phyloP scores from a whole-genome alignment of 495 filamentous ascomycete species.

The Talaromyces liani region DNA sequence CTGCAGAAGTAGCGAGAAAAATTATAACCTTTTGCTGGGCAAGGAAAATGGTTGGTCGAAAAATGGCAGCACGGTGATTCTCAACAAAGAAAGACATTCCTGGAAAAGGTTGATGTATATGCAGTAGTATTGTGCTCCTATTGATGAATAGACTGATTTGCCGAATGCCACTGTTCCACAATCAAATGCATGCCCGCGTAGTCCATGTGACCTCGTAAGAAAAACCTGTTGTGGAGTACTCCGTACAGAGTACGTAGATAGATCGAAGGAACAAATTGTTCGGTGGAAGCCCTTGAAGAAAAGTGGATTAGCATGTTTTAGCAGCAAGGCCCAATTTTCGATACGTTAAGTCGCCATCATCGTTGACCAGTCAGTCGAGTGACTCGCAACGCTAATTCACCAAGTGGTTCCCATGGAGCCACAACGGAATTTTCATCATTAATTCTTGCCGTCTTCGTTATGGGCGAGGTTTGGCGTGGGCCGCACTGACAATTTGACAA shows the following conservation, averaged over 20 bases:
- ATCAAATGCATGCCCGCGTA: background rate
- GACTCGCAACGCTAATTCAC: background rate
- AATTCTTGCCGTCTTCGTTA: background rate
- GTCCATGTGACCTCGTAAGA: background rate
- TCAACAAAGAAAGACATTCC: background rate
- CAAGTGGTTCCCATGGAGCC: background rate
- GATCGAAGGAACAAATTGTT: background rate
- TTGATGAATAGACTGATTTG: background rate
- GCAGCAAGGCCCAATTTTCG: background rate
- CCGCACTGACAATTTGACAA: constrained; percentile 2
- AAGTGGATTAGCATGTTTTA: constrained; percentile 1
- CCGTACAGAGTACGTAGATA: background rate
- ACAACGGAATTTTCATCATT: background rate
- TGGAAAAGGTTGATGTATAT: background rate
- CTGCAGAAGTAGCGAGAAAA: background rate
- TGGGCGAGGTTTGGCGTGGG: background rate
- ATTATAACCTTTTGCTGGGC: background rate
- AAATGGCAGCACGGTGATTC: background rate
- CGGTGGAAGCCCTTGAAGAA: background rate
- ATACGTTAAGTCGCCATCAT: background rate
- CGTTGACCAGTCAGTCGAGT: background rate
- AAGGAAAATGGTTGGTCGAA: background rate
- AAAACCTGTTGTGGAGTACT: background rate
- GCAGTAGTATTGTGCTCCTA: background rate
- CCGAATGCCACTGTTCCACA: background rate